Evolutionary conservation across 805 yeast species (phyloP).

Genomic region (Metschnikowia borealis): DNA sequence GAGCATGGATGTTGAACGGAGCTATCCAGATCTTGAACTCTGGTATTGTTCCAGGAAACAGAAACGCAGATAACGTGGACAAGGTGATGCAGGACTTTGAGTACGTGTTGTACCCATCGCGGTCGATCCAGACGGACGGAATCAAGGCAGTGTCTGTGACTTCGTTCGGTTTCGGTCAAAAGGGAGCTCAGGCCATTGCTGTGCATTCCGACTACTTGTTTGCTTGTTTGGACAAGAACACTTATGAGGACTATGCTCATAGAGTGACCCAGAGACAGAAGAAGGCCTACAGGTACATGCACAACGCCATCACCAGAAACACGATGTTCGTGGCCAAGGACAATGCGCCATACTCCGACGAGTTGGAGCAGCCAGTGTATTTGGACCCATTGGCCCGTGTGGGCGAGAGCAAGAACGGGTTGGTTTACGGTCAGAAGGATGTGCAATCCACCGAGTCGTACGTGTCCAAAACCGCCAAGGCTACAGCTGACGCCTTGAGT

Average conservation of each 20-base stretch:
- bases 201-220: slow-evolving; percentile 91
- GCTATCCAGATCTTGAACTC: slow-evolving; percentile 87
- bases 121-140: slow-evolving; percentile 92
- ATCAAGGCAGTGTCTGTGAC: slow-evolving; percentile 95
- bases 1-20: slow-evolving; percentile 99
- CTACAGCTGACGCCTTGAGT: slow-evolving; percentile 62
- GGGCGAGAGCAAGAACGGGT: slow-evolving; percentile 37
- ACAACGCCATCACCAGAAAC: slow-evolving; percentile 88
- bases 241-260: slow-evolving; percentile 65
- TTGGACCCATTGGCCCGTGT: slow-evolving; percentile 93
- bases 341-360: slow-evolving; percentile 87
- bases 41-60: slow-evolving; percentile 97
- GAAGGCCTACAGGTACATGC: slow-evolving; percentile 91
- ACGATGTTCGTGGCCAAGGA: slow-evolving; percentile 90
- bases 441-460: slow-evolving; percentile 46
- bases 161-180: slow-evolving; percentile 99
- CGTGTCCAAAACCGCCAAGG: slow-evolving; percentile 45
- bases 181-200: slow-evolving; percentile 94
- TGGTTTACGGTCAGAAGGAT: slow-evolving; percentile 46
- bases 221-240: slow-evolving; percentile 69
- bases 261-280: slow-evolving; percentile 81
- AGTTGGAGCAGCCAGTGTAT: slow-evolving; percentile 85
- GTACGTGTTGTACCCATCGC: slow-evolving; percentile 89
- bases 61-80: slow-evolving; percentile 97
- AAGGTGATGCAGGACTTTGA: slow-evolving; percentile 75